Conservation (phyloP, 495 filamentous ascomycete species). For the Aspergillus bridgeri region DNA sequence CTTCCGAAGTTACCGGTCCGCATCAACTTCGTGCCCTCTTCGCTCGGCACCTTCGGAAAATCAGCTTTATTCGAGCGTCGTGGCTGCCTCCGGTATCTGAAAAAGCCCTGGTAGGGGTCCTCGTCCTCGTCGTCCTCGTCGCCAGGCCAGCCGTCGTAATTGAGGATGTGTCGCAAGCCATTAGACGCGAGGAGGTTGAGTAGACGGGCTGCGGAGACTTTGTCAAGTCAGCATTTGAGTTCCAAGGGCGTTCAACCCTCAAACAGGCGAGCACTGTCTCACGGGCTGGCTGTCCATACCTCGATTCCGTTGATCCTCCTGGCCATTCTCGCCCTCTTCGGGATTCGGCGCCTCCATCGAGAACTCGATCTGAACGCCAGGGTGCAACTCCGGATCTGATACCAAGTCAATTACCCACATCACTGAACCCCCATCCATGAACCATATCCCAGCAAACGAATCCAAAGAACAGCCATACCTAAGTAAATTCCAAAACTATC, state of each 20-base stretch:
- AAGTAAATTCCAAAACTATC: conserved; percentile 24
- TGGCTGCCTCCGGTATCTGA: conserved; percentile 21
- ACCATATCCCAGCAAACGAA: background rate
- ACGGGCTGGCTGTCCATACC: conserved; percentile 3
- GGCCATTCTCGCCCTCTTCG: conserved; percentile 38
- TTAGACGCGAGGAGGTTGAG: conserved; percentile 35
- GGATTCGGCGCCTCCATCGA: conserved; percentile 39
- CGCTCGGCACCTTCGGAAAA: conserved; percentile 75
- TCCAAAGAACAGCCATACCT: conserved; percentile 12
- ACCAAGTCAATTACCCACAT: background rate
- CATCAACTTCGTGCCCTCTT: conserved; percentile 74
- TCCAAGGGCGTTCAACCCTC: background rate
- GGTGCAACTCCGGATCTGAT: background rate
- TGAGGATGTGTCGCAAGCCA: conserved; percentile 38
- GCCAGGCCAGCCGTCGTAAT: conserved; percentile 26
- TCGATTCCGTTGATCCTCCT: conserved; percentile 27
- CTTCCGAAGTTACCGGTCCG: conserved; percentile 71
- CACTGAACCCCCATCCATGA: too few species aligned
- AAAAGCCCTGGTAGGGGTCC: conserved; percentile 26
- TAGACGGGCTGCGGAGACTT: conserved; percentile 32
- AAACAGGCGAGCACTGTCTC: background rate
- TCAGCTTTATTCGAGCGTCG: conserved; percentile 34
- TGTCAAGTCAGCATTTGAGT: conserved; percentile 3
- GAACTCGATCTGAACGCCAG: conserved; percentile 46
- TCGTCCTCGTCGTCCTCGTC: conserved; percentile 23